Conservation (phyloP, 805 yeast species). For the Scheffersomyces ergatensis region DNA sequence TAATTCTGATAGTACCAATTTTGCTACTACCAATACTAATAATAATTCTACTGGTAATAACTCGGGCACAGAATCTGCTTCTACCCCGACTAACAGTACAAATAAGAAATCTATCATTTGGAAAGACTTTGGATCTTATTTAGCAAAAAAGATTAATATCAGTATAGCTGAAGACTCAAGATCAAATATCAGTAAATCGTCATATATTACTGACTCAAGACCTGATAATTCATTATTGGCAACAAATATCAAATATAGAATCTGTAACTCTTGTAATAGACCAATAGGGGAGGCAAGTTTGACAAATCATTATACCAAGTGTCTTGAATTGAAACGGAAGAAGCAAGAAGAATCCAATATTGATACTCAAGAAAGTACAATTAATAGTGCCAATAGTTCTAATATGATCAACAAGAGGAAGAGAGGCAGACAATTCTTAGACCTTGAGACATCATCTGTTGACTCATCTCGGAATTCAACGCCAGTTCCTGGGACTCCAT, state of each 20-base stretch:
- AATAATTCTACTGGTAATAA: constrained; percentile 3
- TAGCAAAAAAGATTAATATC: constrained; percentile 36
- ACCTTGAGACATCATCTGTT: constrained; percentile 35
- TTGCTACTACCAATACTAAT: constrained; percentile 1
- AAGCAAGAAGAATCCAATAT: constrained; percentile 16
- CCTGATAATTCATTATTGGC: constrained; percentile 28
- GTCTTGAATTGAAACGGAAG: constrained; percentile 38
- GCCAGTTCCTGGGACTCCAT: constrained; percentile 32
- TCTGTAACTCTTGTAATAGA: constrained; percentile 37
- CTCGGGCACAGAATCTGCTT: neutral
- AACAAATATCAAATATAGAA: constrained; percentile 32
- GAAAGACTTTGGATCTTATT: constrained; percentile 44
- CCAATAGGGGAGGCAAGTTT: constrained; percentile 39
- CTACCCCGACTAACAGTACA: neutral
- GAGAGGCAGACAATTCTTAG: constrained; percentile 27
- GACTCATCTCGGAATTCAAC: constrained; percentile 39
- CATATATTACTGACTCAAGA: constrained; percentile 18
- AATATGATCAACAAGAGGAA: constrained; percentile 18
- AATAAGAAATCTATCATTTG: constrained; percentile 31
- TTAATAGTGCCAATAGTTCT: constrained; percentile 6
- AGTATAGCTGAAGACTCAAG: constrained; percentile 5
- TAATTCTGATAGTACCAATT: constrained; percentile 7
- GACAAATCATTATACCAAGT: constrained; percentile 29
- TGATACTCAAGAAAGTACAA: constrained; percentile 11
- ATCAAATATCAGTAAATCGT: constrained; percentile 11